These are phyloP conservation scores for Calcarisporium arbuscula DNA, from an alignment of 2,329 filamentous ascomycete species.

Conservation along the genomic window DNA sequence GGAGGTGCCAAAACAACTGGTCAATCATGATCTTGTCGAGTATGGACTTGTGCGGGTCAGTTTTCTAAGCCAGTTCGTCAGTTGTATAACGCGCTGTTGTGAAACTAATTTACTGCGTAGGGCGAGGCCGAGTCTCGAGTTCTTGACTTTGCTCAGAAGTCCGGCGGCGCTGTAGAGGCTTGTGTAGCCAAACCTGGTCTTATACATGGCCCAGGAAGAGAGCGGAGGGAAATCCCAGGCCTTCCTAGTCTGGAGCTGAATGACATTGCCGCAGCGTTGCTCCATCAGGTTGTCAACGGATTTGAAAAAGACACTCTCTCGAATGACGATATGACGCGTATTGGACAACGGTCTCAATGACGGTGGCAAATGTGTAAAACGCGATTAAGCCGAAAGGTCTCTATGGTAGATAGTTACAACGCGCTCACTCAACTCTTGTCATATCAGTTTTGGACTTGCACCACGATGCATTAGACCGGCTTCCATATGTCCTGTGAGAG, in stretches of 20 bases:
- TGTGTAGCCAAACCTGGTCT: conserved; percentile 36
- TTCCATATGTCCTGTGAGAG: too few relatives aligned
- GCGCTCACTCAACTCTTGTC: too few relatives aligned
- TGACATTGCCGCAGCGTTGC: conserved; percentile 34
- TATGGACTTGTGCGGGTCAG: conserved; percentile 42
- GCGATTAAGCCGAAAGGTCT: too few relatives aligned
- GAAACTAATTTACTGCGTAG: conserved; percentile 20
- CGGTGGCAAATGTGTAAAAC: too few relatives aligned
- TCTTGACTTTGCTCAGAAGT: conserved; percentile 31
- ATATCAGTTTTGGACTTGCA: too few relatives aligned
- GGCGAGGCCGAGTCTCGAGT: conserved; percentile 39
- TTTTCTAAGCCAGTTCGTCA: not conserved
- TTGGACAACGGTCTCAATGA: too few relatives aligned
- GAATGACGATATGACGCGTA: conserved; percentile 35
- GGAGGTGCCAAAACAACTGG: too few relatives aligned
- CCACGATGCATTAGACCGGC: too few relatives aligned
- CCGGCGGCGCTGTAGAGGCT: conserved; percentile 29
- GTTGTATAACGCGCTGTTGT: fast-evolving
- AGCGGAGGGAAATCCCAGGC: conserved; percentile 13
- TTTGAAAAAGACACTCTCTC: conserved; percentile 38
- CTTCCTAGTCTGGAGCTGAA: conserved; percentile 27
- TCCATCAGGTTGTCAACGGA: conserved; percentile 38
- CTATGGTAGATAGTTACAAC: too few relatives aligned
- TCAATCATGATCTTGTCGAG: too few relatives aligned
- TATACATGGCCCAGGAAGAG: conserved; percentile 19